Base-by-base conservation (phyloP, 2,329 filamentous ascomycete species). In the Zymoseptoria pseudotritici region DNA sequence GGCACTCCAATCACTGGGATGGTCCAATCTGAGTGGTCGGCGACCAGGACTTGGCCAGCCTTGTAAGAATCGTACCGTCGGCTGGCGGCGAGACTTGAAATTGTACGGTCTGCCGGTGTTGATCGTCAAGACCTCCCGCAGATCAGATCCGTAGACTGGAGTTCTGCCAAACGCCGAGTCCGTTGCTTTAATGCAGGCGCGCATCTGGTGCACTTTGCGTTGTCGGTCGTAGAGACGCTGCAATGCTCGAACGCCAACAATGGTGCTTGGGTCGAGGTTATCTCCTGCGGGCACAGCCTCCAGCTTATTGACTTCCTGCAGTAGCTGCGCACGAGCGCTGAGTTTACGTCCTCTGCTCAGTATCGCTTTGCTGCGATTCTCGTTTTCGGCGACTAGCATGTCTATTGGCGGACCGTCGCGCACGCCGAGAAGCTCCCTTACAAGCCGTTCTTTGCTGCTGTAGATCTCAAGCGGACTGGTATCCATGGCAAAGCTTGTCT, bases 401-500 rank as follows among this genome's bases (percentile, higher is more conserved):
- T 52, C 56, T 20, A 24, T 19, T 6, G 70, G 65, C 5, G 57
- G 24, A 7, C 61, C 59, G 1, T 55, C 42, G n/a, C 42, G 19
- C 29, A 50, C 58, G 7, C 70, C 70, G 8, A 72, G 65, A 58
- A 73, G 83, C 55, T 81, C 82, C 20, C 88, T 83, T 51, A 97
- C 78, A 24, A 90, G 79, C 2, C 84, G 77, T 63, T 95, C 89
- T 31, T 87, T 89, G 56, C 84, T 79, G 66, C 88, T 86, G 69
- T 87, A 97, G 42, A 88, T 84, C 2, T 88, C 85, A 8, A 86
- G 79, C 2, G 91, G 86, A 2, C 92, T 95, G 22, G 61, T 62
- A 46, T 70, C 71, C 88, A 97, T 96, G 3, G 91, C 90, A 73
- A 97, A 96, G 1, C 94, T 97, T 0, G 93, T 99, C 76, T 96